Base-by-base conservation (phyloP, 2,329 filamentous ascomycete genomes). In the Venturia aucupariae region DNA sequence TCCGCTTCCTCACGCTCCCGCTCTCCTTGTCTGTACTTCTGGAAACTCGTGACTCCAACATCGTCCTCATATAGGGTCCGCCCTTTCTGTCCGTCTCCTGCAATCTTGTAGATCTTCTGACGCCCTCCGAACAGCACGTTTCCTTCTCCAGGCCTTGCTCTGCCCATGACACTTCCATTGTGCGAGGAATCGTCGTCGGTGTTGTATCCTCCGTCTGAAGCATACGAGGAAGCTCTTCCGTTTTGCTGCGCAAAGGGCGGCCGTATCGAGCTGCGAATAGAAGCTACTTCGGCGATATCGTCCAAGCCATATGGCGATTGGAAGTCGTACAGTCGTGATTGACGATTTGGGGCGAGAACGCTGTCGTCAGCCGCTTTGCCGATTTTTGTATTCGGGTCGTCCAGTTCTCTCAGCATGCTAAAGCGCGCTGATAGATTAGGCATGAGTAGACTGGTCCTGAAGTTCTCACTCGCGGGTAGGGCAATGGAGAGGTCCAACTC, bases 291-390 rank as follows among this genome's bases (percentile, higher is more conserved):
- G 27, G 92, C 90, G 70, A 97, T 97, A 73, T 97, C 92, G 22
- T 85, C 81, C 3, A 97, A 81, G 11, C 87, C 86, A n/a, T 57
- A 57, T 19, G 51, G 51, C 19, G 51, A 35, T 35, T 57, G 51
- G 71, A 90, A 90, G 65, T 95, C 86, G 72, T 85, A 81, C 68
- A 95, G 77, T 65, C 89, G 85, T 0, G 92, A 96, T 68, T 89
- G 87, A 63, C 91, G 84, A 71, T 90, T 92, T 3, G 90, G 90
- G 67, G 86, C 89, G 24, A 97, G 78, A 3, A 97, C 92, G 69
- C 92, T 97, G 75, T 97, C 93, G 72, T 97, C 93, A 75, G 90
- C 94, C 19, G 93, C 93, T 75, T 97, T 97, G 65, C 93, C 93
- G 39, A 97, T 83, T 74, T 92, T 89, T 1, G 91, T 93, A 67